Conservation (phyloP, 2,329 filamentous ascomycete genomes). For the Pseudogymnoascus sp. region DNA sequence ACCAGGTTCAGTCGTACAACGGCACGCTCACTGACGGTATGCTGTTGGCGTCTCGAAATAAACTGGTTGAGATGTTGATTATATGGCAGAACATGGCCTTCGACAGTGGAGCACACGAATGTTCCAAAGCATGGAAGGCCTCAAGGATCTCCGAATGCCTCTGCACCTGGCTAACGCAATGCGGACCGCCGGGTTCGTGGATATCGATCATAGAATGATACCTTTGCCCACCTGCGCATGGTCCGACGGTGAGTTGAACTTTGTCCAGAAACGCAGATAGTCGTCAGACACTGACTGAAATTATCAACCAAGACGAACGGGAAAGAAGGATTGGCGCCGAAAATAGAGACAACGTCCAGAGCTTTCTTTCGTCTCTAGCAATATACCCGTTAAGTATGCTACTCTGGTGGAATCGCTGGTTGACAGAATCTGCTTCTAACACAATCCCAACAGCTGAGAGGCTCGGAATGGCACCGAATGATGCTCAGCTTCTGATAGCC, state of each 20-base stretch:
- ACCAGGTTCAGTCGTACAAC: constrained; percentile 77
- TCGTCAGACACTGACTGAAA: constrained; percentile 3
- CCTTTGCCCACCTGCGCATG: constrained; percentile 61
- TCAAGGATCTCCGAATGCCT: constrained; percentile 59
- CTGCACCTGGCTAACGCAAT: constrained; percentile 39
- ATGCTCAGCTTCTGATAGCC: constrained; percentile 48
- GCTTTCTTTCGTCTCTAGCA: constrained; percentile 45
- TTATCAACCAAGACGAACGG: constrained; percentile 34
- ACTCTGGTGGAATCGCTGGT: constrained; percentile 16
- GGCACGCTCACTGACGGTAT: constrained; percentile 60
- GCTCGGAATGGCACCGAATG: constrained; percentile 46
- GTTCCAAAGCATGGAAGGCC: constrained; percentile 49
- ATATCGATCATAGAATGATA: constrained; percentile 58
- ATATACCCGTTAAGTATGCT: constrained; percentile 44
- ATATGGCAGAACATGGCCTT: constrained; percentile 48
- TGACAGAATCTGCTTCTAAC: neutral
- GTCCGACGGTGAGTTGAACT: constrained; percentile 48
- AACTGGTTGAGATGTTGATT: constrained; percentile 13
- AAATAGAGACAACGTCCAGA: constrained; percentile 46
- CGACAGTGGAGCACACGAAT: constrained; percentile 59
- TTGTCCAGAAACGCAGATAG: neutral
- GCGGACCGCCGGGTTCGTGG: constrained; percentile 49
- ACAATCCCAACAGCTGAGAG: constrained; percentile 10
- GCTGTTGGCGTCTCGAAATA: constrained; percentile 16
- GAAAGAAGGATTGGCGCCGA: constrained; percentile 43